These are phyloP conservation scores for Handroanthus guayacan DNA, from an alignment of 257 asterid species.

Conservation along the genomic window DNA sequence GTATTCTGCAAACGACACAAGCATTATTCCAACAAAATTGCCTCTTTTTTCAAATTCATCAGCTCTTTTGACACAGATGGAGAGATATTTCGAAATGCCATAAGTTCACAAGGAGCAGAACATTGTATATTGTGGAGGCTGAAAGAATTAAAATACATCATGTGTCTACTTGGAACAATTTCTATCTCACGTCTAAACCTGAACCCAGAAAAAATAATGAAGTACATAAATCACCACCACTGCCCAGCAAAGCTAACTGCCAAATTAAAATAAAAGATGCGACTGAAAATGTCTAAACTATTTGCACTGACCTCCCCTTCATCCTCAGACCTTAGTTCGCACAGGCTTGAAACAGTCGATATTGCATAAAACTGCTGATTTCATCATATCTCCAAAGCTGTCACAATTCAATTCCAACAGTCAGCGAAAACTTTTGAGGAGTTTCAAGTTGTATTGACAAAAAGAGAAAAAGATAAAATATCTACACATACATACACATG, in stretches of 20 bases:
- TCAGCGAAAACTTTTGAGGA: conserved; percentile 39
- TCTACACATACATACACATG: conserved; percentile 1
- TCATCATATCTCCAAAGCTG: conserved; percentile 96
- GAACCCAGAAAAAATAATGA: conserved; percentile 22
- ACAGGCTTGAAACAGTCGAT: conserved; percentile 94
- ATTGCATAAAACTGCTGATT: conserved; percentile 94
- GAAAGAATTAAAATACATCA: conserved; percentile 32
- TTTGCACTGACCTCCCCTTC: conserved; percentile 55
- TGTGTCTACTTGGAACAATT: conserved; percentile 36
- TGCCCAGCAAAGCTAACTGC: conserved; percentile 33
- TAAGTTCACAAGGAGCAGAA: conserved; percentile 17
- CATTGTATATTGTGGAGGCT: conserved; percentile 12
- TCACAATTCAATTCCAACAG: conserved; percentile 53
- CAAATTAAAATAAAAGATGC: conserved; percentile 25
- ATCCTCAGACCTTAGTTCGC: conserved; percentile 68
- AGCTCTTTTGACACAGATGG: conserved; percentile 12
- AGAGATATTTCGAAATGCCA: conserved; percentile 22
- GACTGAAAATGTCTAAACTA: conserved; percentile 32
- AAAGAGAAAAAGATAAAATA: conserved; percentile 20
- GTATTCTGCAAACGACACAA: background rate
- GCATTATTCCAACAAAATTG: background rate
- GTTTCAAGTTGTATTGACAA: conserved; percentile 26
- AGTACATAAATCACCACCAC: conserved; percentile 22
- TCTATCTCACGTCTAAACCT: conserved; percentile 20
- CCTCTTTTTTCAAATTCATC: conserved; percentile 18